phyloP scores from a whole-genome alignment of 2,329 filamentous ascomycete species.

The Chalara sp. region DNA sequence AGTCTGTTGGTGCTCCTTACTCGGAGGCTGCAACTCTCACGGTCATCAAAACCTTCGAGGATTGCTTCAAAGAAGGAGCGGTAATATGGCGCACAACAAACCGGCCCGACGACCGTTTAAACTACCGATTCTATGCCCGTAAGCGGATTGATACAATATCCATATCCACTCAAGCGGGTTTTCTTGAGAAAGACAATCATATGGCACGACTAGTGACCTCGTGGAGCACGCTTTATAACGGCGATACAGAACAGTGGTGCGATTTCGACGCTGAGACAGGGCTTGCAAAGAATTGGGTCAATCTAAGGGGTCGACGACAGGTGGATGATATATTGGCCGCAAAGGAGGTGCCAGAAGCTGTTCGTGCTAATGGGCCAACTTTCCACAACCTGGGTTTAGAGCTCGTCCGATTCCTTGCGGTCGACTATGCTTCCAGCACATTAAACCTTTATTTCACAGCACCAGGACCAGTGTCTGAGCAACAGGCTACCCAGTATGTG shows the following conservation, averaged over 20 bases:
- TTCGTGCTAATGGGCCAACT: not conserved
- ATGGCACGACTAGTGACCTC: not conserved
- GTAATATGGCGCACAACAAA: slow-evolving; percentile 1
- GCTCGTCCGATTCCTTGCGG: slow-evolving; percentile 1
- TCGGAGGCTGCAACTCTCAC: not conserved
- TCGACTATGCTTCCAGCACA: slow-evolving; percentile 3
- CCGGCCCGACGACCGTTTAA: slow-evolving; percentile 1
- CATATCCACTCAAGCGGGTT: not conserved
- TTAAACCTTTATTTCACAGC: slow-evolving; percentile 5
- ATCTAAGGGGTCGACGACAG: not conserved
- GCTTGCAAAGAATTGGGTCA: slow-evolving; percentile 3
- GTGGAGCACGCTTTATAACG: slow-evolving; percentile 1
- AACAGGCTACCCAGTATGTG: not conserved
- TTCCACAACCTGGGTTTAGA: not conserved
- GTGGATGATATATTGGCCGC: slow-evolving; percentile 1
- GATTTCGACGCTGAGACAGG: slow-evolving; percentile 3
- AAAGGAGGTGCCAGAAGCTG: not conserved
- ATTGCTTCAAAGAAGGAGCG: not conserved
- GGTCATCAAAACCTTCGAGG: not conserved
- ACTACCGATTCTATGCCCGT: slow-evolving; percentile 3
- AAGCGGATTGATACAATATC: slow-evolving; percentile 1
- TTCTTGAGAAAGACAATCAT: not conserved
- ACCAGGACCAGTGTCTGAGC: not conserved
- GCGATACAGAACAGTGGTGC: slow-evolving; percentile 2
- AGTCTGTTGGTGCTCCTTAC: not conserved